Conservation (phyloP, 2,329 filamentous ascomycete species). For the Aspergillus calidoustus region DNA sequence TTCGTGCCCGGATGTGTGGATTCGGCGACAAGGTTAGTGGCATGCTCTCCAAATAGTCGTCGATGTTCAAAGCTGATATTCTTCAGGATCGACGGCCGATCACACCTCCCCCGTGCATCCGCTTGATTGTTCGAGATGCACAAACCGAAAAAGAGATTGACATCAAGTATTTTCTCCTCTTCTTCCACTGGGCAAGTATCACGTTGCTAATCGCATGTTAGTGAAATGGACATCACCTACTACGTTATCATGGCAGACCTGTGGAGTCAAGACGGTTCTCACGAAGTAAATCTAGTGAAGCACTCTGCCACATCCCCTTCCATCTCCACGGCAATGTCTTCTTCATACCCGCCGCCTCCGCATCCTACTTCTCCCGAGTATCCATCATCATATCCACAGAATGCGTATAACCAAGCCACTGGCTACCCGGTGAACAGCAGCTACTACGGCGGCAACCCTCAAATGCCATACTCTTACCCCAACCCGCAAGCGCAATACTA, state of each 20-base stretch:
- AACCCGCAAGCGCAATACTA: conserved; percentile 38
- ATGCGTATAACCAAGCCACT: conserved; percentile 47
- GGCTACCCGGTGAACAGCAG: conserved; percentile 39
- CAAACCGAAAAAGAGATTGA: conserved; percentile 79
- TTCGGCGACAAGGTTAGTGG: conserved; percentile 91
- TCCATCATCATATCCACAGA: conserved; percentile 39
- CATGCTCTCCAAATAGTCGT: background rate
- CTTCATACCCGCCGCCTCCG: conserved; percentile 68
- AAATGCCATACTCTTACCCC: conserved; percentile 41
- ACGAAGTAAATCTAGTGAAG: conserved; percentile 71
- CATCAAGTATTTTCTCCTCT: conserved; percentile 67
- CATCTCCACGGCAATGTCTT: conserved; percentile 79
- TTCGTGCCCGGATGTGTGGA: conserved; percentile 95
- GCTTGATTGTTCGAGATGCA: conserved; percentile 76
- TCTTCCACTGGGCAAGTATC: background rate
- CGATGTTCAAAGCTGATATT: conserved; percentile 13
- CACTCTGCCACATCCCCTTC: conserved; percentile 71
- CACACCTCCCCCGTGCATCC: conserved; percentile 90
- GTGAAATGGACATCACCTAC: conserved; percentile 70
- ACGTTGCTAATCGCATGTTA: conserved; percentile 43
- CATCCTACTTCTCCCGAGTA: conserved; percentile 43
- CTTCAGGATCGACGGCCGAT: conserved; percentile 87
- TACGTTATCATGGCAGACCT: conserved; percentile 73
- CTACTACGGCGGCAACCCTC: conserved; percentile 41
- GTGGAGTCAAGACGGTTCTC: conserved; percentile 64